Base-by-base conservation (phyloP, 352 stramenopile species). In the Globisporangium middletonii region DNA sequence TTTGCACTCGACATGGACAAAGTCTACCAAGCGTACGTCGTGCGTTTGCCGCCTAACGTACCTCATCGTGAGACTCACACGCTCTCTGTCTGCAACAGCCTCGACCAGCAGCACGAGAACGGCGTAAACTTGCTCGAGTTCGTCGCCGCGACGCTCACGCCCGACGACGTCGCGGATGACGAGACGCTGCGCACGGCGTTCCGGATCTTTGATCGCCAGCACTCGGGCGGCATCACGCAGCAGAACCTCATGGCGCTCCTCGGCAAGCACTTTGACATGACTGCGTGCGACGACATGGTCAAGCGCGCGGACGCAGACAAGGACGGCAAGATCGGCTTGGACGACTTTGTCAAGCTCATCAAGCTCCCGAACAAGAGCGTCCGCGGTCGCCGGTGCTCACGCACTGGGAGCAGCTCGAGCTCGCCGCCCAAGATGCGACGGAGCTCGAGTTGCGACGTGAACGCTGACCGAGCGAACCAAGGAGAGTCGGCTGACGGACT, bases 111-210 rank as follows among this genome's bases (percentile, higher is more conserved):
- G 51, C 72, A 86, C 28, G 80, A 86, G 8, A 84, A 85, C 35
- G 78, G 82, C 8, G 72, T 92, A 35, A 92, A 88, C 48, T 52
- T 92, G 28, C 65, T 92, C 6, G 83, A 92, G 60, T 92, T 92
- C 60, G 77, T 92, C 16, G 79, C 83, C 16, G 83, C 83, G 0
- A 89, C 80, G 7, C 62, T 92, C 11, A 84, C 66, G 9, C 68
- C 75, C 0, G 77, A 86, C 52, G 77, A 88, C 8, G 69, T 85
- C 28, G 62, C 70, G 7, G 71, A 88, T 53, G 72, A 90, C 26
- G 67, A 69, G n/a, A 62, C 81, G 4, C 60, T 90, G 37, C 62
- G 72, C 15, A 70, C 66, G 2, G 76, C 83, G 0, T 92, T 89
- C 51, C 51, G 72, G 4, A 62, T 92, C 5, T 79, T 92, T 9